These are phyloP conservation scores for Petunia hybrid DNA, from an alignment of 305 asterid species.

Conservation along the genomic window DNA sequence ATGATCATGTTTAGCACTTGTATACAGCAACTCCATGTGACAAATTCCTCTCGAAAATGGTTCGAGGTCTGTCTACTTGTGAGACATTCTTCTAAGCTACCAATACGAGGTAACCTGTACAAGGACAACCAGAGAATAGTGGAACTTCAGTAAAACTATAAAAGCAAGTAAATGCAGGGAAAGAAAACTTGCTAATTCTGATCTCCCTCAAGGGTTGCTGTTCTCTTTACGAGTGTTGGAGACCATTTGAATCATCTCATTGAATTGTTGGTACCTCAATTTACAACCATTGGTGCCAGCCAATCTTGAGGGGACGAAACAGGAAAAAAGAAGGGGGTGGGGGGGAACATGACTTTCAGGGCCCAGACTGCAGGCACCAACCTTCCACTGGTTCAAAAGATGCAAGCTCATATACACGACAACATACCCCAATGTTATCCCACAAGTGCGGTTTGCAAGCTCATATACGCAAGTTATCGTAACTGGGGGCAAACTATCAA, in stretches of 20 bases:
- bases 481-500: not conserved
- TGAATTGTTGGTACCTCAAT: constrained; percentile 15
- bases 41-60: not conserved
- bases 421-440: no score
- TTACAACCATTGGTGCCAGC: constrained; percentile 16
- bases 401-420: not conserved
- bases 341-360: not conserved
- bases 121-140: not conserved
- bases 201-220: constrained; percentile 19
- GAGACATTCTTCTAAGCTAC: not conserved
- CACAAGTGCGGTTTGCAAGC: not conserved
- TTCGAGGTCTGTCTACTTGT: not conserved
- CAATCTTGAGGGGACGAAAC: not conserved
- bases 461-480: not conserved
- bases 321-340: not conserved
- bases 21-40: not conserved
- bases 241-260: constrained; percentile 10
- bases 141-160: not conserved
- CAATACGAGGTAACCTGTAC: constrained; percentile 13
- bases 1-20: not conserved
- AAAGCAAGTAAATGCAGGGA: not conserved
- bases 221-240: not conserved
- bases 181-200: not conserved
- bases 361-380: not conserved
- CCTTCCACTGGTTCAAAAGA: not conserved